phyloP scores from a whole-genome alignment of 1,284 basidiomycete species.

The Exsudoporus floridanus region DNA sequence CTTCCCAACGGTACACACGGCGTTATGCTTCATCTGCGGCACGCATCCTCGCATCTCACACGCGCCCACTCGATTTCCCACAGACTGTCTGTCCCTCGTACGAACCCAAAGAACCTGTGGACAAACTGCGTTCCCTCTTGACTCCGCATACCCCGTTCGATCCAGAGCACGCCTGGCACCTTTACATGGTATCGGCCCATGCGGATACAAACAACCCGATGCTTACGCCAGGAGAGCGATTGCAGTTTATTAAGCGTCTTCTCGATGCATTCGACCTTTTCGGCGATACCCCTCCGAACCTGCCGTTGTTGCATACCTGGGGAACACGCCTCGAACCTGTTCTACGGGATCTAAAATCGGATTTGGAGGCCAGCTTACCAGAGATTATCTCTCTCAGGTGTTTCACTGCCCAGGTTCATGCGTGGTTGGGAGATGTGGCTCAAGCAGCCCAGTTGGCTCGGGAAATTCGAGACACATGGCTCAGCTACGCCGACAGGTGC shows the following conservation, averaged over 20 bases:
- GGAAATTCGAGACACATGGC: conserved; percentile 21
- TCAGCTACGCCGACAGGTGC: conserved; percentile 18
- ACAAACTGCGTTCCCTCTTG: conserved; percentile 26
- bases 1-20: conserved; percentile 27
- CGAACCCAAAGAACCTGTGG: conserved; percentile 6
- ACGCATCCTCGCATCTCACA: conserved; percentile 21
- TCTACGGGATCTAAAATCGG: conserved; percentile 32
- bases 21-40: conserved; percentile 33
- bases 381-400: conserved; percentile 30
- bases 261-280: conserved; percentile 30
- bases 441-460: conserved; percentile 34
- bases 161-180: conserved; percentile 40
- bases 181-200: conserved; percentile 29
- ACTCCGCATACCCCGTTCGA: conserved; percentile 28
- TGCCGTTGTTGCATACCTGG: conserved; percentile 37
- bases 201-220: conserved; percentile 6
- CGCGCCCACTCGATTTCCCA: conserved; percentile 10
- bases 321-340: conserved; percentile 39
- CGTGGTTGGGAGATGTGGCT: conserved; percentile 39
- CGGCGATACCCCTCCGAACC: conserved; percentile 22
- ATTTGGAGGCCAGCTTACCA: conserved; percentile 14
- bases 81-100: conserved; percentile 2
- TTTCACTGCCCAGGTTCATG: conserved; percentile 35
- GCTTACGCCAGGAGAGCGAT: conserved; percentile 25
- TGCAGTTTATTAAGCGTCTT: conserved; percentile 38